These are phyloP conservation scores for Raddia distichophylla DNA, from an alignment of 176 grass and related monocot genomes.

Conservation along the genomic window DNA sequence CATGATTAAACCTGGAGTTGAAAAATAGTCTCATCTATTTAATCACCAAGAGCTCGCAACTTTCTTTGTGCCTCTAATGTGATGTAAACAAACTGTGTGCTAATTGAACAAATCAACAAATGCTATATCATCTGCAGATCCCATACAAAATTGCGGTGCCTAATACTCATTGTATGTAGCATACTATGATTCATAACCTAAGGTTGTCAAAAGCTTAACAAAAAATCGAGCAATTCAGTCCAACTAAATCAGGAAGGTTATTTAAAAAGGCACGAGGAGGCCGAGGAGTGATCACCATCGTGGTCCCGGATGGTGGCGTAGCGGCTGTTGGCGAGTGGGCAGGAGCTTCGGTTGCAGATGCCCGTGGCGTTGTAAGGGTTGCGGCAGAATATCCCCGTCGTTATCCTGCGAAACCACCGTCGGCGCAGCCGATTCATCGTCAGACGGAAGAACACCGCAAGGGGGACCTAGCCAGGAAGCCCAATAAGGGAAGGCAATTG, in stretches of 20 bases:
- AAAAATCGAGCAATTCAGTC: neutral
- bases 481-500: neutral
- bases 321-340: conserved; percentile 91
- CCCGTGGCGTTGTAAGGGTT: conserved; percentile 88
- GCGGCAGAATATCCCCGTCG: conserved; percentile 77
- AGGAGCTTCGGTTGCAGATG: conserved; percentile 94
- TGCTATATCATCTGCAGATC: neutral
- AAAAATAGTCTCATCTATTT: neutral
- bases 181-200: neutral
- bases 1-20: neutral
- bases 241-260: neutral
- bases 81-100: neutral
- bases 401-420: conserved; percentile 50
- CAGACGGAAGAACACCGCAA: neutral
- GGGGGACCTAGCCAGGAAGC: neutral
- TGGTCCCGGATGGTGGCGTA: conserved; percentile 91
- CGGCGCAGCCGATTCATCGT: neutral
- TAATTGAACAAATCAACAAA: neutral
- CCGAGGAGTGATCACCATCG: conserved; percentile 46
- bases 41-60: neutral
- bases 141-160: neutral
- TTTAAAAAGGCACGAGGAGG: neutral
- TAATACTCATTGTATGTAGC: neutral
- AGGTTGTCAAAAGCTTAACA: neutral
- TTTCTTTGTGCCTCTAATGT: neutral